Conservation (phyloP, 176 grass and related monocot genomes). For the Neostapfia colusana region DNA sequence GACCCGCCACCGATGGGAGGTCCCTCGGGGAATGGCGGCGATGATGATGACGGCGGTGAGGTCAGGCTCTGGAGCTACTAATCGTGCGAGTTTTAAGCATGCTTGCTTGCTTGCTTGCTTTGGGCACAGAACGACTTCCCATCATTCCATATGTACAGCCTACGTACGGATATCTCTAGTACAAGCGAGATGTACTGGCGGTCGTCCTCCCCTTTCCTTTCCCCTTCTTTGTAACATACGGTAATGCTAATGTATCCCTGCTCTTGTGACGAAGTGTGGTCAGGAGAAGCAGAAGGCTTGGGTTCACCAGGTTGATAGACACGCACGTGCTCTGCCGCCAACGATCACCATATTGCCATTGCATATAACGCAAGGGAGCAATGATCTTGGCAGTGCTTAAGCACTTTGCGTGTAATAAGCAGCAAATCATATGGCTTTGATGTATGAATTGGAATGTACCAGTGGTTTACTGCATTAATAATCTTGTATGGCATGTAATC, state of each 20-base stretch:
- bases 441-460: neutral
- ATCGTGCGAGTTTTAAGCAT: neutral
- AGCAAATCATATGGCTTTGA: neutral
- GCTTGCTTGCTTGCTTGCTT: neutral
- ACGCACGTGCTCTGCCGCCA: neutral
- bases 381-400: neutral
- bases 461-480: neutral
- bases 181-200: neutral
- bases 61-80: constrained; percentile 70
- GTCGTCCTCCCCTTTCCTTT: neutral
- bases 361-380: constrained; percentile 8
- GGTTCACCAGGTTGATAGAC: neutral
- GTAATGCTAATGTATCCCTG: constrained; percentile 35
- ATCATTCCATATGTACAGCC: constrained; percentile 36
- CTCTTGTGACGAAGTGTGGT: constrained; percentile 44
- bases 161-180: constrained; percentile 10
- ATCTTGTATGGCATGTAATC: neutral
- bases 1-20: constrained; percentile 56
- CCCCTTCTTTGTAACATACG: neutral
- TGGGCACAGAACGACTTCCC: constrained; percentile 11
- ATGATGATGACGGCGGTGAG: constrained; percentile 42
- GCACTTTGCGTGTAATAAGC: constrained; percentile 17
- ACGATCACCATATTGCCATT: neutral
- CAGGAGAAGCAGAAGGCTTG: constrained; percentile 47
- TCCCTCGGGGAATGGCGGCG: constrained; percentile 16